Base-by-base conservation (phyloP, 345 rosid genomes). In the Arabidopsis arenosa region DNA sequence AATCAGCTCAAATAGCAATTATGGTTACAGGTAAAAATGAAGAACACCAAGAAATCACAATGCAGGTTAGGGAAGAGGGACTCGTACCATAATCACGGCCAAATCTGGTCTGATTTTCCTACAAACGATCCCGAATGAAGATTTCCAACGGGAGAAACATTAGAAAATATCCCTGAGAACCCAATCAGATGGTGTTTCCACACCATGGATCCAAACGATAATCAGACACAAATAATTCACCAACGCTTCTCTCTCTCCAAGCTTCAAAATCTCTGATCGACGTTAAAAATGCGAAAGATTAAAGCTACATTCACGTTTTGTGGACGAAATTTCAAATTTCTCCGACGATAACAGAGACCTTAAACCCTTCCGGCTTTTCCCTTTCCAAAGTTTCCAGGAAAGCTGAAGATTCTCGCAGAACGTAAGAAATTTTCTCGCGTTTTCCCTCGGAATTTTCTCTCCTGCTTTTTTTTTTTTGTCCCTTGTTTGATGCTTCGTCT, bases 401-500 rank as follows among this genome's bases (percentile, higher is more conserved):
- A 55, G 12, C 55, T 69, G 11, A 18, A 63, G 72, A 70, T 70
- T 69, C 15, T 55, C 8, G 4, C 17, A 49, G 63, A 63, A n/a
- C 10, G 40, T 18, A 70, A 26, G 39, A 63, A 63, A 55, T 35
- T 71, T 63, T 59, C 66, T 74, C 52, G 68, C 68, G 75, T 52
- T 70, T 80, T 67, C 70, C 63, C 70, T 68, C 68, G 35, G 41
- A 55, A 36, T 79, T 75, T 75, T 79, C 76, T 73, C 66, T 60
- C 55, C 66, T 10, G 63, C 3, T 41, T 57, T 51, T 9, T 33
- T 0, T 41, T 64, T 13, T 15, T 9, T 30, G 58, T 35, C 5
- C 47, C 39, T 60, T 53, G 52, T 62, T 66, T 79, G 63, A 65
- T 64, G 76, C 73, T 65, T 78, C 68, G 33, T 77, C 55, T 53